phyloP scores from a whole-genome alignment of 768 basidiomycete species.

The Amyloporia xantha region DNA sequence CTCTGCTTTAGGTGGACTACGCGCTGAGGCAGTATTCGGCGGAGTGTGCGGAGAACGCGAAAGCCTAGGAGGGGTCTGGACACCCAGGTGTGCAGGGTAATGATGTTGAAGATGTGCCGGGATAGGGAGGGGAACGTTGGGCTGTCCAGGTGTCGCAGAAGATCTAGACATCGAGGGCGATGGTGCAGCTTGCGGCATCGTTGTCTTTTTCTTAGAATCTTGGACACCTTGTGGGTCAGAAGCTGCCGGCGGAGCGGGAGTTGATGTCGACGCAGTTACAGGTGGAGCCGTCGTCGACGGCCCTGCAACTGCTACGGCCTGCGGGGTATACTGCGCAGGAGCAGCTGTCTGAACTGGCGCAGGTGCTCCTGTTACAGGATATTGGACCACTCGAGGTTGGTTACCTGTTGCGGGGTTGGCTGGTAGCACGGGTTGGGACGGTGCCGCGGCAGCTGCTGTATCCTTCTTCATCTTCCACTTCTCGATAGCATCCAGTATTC shows the following conservation, averaged over 20 bases:
- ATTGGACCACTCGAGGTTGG: too few relatives aligned
- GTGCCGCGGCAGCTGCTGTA: background rate
- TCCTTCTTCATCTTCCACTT: constrained; percentile 6
- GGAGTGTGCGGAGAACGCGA: constrained; percentile 13
- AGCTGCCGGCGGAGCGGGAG: constrained; percentile 6
- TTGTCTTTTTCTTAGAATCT: constrained; percentile 4
- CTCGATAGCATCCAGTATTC: constrained; percentile 45
- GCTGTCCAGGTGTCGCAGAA: constrained; percentile 16
- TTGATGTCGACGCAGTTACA: background rate
- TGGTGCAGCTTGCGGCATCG: constrained; percentile 1
- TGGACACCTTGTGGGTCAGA: constrained; percentile 1
- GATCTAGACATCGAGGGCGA: constrained; percentile 11
- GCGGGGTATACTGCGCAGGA: background rate
- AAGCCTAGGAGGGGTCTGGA: constrained; percentile 11
- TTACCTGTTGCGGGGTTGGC: too few relatives aligned
- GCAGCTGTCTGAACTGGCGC: background rate
- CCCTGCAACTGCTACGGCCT: background rate
- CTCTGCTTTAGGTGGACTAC: background rate
- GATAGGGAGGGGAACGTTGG: constrained; percentile 15
- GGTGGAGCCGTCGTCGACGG: background rate
- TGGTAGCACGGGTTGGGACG: constrained; percentile 1
- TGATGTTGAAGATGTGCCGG: constrained; percentile 20
- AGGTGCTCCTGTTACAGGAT: background rate
- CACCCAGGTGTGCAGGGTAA: constrained; percentile 7
- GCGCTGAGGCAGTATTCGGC: constrained; percentile 5